Percentiles rank a stretch among this genome's conserved stretches.
phyloP scores from a whole-genome alignment of 441 rosid genomes.

The Bocquillonia castaneifolia region DNA sequence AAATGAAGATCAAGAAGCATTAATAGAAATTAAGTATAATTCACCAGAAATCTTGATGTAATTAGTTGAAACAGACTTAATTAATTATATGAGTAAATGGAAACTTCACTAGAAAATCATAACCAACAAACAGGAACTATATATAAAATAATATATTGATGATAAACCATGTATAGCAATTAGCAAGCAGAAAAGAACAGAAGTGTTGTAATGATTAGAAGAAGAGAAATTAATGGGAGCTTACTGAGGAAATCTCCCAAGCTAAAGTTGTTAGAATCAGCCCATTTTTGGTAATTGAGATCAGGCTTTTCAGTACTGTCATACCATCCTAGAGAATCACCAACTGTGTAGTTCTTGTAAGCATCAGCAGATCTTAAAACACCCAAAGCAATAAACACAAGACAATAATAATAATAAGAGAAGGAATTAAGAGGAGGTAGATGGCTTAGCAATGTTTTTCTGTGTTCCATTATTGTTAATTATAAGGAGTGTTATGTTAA shows the following conservation, averaged over 20 bases:
- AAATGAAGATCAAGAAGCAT: neutral
- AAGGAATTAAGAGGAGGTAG: too few relatives aligned
- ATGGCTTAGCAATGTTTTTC: too few relatives aligned
- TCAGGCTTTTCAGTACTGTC: constrained; percentile 42
- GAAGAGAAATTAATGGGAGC: constrained; percentile 27
- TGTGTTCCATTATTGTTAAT: constrained; percentile 24
- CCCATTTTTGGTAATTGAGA: constrained; percentile 85
- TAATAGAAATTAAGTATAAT: neutral
- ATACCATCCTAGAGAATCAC: constrained; percentile 75
- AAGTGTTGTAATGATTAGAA: neutral
- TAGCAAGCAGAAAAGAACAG: neutral
- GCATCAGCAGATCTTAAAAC: constrained; percentile 40
- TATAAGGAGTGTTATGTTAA: too few relatives aligned
- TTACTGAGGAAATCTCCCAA: constrained; percentile 95
- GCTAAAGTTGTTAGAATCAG: constrained; percentile 56
- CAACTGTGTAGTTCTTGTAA: constrained; percentile 87
- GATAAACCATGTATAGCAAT: too few relatives aligned
- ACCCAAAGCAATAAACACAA: constrained; percentile 18
- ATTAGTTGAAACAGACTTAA: neutral
- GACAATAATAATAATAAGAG: constrained; percentile 16
- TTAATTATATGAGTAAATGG: neutral
- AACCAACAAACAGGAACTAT: too few relatives aligned
- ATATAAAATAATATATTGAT: too few relatives aligned
- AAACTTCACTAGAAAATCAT: neutral
- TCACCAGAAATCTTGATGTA: neutral